Conservation (phyloP, 192 early-diverging fungal genomes). For the Coemansia sp. region DNA sequence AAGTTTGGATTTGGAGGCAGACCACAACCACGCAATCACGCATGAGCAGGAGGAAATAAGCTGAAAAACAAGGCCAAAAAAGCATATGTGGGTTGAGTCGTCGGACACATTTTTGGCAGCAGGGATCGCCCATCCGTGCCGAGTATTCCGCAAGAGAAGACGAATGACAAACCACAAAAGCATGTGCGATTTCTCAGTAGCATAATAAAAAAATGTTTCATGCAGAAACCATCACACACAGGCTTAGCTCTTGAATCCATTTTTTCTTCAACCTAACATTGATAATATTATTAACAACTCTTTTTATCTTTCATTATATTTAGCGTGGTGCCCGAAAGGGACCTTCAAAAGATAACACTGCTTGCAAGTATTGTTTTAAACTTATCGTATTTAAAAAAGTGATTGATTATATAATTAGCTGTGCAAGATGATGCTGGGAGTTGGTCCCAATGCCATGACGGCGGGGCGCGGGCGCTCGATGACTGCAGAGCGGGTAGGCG, state of each 20-base stretch:
- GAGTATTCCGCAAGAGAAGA: not conserved
- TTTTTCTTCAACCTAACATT: not conserved
- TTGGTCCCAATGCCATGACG: constrained; percentile 11
- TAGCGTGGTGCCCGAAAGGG: not conserved
- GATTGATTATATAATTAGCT: not conserved
- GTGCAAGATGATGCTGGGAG: constrained; percentile 20
- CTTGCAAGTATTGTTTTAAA: not conserved
- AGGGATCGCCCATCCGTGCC: not conserved
- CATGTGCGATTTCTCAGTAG: not conserved
- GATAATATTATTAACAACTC: constrained; percentile 4
- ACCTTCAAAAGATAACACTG: not conserved
- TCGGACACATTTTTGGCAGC: not conserved
- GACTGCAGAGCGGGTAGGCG: constrained; percentile 10
- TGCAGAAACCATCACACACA: not conserved
- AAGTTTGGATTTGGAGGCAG: not conserved
- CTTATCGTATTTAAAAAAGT: not conserved
- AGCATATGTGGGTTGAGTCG: not conserved
- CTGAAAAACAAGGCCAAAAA: not conserved
- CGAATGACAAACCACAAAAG: not conserved
- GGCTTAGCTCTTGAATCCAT: not conserved
- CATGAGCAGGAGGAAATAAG: not conserved
- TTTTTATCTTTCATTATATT: constrained; percentile 6
- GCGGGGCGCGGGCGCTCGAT: not conserved
- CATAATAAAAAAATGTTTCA: not conserved
- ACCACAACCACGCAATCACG: not conserved